Base-by-base conservation (phyloP, 768 basidiomycete species). In the Lyophyllum atratum region DNA sequence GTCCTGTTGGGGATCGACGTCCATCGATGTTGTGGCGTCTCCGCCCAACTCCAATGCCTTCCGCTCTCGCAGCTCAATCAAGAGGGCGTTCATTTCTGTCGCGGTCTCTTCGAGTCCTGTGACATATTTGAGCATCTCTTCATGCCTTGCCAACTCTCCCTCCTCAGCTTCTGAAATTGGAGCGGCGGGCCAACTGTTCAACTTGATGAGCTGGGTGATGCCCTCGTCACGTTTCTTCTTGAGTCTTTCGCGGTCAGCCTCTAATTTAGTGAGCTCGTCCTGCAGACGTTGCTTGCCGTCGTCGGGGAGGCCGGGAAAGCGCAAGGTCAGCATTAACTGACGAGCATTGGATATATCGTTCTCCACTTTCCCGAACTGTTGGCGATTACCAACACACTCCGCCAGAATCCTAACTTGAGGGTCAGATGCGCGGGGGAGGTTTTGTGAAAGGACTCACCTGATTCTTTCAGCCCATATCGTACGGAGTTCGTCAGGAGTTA, bases 131-230 rank as follows among this genome's bases (percentile, higher is more conserved):
- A 65, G 28, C 37, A 72, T 56, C 17, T 69, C 64, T 15, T 59
- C 50, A 25, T 64, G 58, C 42, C 62, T 64, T 8, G 53, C 58
- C 2, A 58, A 59, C 22, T 64, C 69, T 14, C 47, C 58, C 21
- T 61, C 65, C 12, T 66, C 48, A 2, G 54, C 46, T 14, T 69
- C 68, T 19, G 59, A 55, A 17, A 56, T 50, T 17, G 66, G 66
- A 15, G 52, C 44, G 7, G 67, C 63, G 1, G 72, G 72, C 73
- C 74, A 73, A 49, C 58, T 67, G 15, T 70, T 61, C n/a, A 63
- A 48, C 11, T 67, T 65, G 24, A 56, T 58, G 39, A 74, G 62
- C 3, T 45, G 52, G 3, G 22, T 40, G 34, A 72, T 24, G 5
- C 49, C 45, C 11, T 56, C 54, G 2, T 64, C 61, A 10, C 68